These are phyloP conservation scores for Rhodomyrtus tomentosa DNA, from an alignment of 345 rosid genomes.

Conservation along the genomic window DNA sequence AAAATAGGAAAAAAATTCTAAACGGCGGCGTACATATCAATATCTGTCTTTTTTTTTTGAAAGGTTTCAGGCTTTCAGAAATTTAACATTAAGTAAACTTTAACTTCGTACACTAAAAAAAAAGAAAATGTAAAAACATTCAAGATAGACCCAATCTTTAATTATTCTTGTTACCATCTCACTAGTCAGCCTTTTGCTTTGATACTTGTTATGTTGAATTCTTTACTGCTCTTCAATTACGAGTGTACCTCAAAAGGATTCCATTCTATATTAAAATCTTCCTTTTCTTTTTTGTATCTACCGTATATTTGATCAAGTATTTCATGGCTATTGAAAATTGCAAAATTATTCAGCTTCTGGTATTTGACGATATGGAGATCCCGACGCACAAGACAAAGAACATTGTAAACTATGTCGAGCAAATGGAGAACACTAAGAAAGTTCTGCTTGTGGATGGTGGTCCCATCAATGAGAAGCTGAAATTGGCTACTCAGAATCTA, in stretches of 20 bases:
- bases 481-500: slow-evolving; percentile 85
- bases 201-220: not conserved
- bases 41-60: not conserved
- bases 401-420: slow-evolving; percentile 48
- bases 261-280: not conserved
- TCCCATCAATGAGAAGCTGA: slow-evolving; percentile 66
- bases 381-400: slow-evolving; percentile 85
- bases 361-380: slow-evolving; percentile 70
- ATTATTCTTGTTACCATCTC: not conserved
- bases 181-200: not conserved
- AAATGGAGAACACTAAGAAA: slow-evolving; percentile 80
- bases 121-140: not conserved
- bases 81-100: not conserved
- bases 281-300: not conserved
- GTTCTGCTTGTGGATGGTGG: slow-evolving; percentile 74
- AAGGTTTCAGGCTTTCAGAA: not conserved
- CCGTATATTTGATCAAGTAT: not conserved
- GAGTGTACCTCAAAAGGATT: not conserved
- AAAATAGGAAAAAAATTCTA: not conserved
- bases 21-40: not conserved
- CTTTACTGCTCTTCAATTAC: not conserved
- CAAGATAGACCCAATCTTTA: not conserved
- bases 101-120: not conserved
- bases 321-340: slow-evolving; percentile 3
- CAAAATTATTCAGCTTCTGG: slow-evolving; percentile 46